Base-by-base conservation (phyloP, 2,329 filamentous ascomycete species). In the Trichoderma citrinoviride region DNA sequence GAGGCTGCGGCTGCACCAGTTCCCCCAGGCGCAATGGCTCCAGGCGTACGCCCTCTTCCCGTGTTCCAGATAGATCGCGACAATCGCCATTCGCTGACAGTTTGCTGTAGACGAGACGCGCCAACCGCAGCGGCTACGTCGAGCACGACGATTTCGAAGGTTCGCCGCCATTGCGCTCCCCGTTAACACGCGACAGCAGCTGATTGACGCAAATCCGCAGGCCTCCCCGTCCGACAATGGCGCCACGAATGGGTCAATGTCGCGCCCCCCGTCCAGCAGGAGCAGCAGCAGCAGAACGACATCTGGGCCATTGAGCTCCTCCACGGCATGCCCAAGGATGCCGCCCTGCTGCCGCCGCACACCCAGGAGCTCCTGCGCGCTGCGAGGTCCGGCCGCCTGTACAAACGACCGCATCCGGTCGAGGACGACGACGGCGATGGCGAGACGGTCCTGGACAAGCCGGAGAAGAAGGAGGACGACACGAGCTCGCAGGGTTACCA, bases 211-310 rank as follows among this genome's bases (percentile, higher is more conserved):
- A 83, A 91, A 93, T 66, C 84, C 37, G 81, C 85, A 83, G 92
- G 93, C 66, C 84, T 97, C 12, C 94, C 94, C 17, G 90, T 97
- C 65, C 90, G 93, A 73, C 92, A 96, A 84, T 98, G 93, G 90
- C 88, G 91, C 64, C 87, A 90, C 68, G 87, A 90, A 65, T 82
- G 81, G 77, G 84, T 92, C 64, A 89, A 80, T 47, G 80, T 94
- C 73, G 87, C 87, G 69, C 88, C 91, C 60, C 86, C 86, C 14
- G 80, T 84, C 10, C 83, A 86, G 43, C 81, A 86, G 67, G 90
- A 93, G 70, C 86, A 83, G 29, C 81, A 79, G 37, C 82, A 87
- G 67, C 83, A 83, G 69, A 86, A 87, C 71, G 86, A 90, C 74
- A 81, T 86, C 60, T 94, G 90, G 85, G 88, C 87, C n/a, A 73